Percentiles rank a stretch among this genome's conserved stretches.
phyloP scores from a whole-genome alignment of 176 grass and related monocot species.

The Hsuehochloa calcarea region DNA sequence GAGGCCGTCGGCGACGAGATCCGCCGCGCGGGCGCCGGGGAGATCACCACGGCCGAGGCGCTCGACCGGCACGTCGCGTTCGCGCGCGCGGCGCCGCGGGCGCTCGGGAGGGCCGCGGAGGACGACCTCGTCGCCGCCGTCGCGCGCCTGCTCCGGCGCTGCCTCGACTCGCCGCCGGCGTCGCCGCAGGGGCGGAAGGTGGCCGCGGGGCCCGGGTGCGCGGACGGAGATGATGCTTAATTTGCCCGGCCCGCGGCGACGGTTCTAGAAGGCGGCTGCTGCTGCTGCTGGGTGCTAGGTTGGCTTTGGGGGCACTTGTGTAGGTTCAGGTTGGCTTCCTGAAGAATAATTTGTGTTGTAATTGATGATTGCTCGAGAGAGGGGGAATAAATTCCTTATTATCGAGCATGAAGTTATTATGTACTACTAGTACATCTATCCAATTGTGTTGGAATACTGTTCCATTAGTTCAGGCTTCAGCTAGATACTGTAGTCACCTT shows the following conservation, averaged over 20 bases:
- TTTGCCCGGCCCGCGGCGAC: neutral
- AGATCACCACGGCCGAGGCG: constrained; percentile 67
- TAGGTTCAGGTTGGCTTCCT: neutral
- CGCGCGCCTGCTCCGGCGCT: constrained; percentile 53
- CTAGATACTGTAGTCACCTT: neutral
- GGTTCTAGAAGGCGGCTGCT: neutral
- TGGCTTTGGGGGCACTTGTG: neutral
- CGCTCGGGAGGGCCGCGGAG: neutral
- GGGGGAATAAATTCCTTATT: constrained; percentile 27
- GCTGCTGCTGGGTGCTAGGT: neutral
- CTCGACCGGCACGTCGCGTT: constrained; percentile 68
- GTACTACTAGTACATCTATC: neutral
- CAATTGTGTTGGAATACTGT: neutral
- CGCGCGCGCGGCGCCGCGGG: constrained; percentile 32
- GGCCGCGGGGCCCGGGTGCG: constrained; percentile 15
- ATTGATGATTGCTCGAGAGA: constrained; percentile 47
- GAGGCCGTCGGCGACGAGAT: constrained; percentile 74
- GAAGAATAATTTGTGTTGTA: neutral
- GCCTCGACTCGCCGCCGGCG: constrained; percentile 60
- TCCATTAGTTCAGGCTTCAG: neutral
- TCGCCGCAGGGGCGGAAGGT: constrained; percentile 43
- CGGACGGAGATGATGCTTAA: constrained; percentile 24
- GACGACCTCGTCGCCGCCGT: constrained; percentile 72
- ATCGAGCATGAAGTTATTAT: constrained; percentile 48
- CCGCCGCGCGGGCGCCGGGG: constrained; percentile 45